Base-by-base conservation (phyloP, 805 yeast genomes). In the Candida xiaguanensis region DNA sequence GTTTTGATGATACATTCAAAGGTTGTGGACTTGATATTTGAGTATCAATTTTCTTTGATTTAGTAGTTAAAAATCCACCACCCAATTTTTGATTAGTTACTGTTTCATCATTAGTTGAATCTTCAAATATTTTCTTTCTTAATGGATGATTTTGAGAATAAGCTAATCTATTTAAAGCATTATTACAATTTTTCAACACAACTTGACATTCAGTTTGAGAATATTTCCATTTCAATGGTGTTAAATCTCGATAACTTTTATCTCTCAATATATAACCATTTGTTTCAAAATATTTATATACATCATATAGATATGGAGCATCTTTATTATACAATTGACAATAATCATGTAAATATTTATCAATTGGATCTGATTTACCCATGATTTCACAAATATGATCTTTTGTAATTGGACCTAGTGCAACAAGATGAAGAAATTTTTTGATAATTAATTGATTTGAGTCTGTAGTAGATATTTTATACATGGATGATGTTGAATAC, bases 401-500 rank as follows among this genome's bases (percentile, higher is more conserved):
- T 1, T 53, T 45, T 1, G 74, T 50, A 13, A 58, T 53, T 2
- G 80, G 78, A 1, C 78, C 80, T 30, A 75, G 52, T 1, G 81
- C 76, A 26, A 76, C 48, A 18, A 70, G 52, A 44, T 72, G 72
- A 16, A 74, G 48, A 27, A 75, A 58, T 37, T 72, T 66, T 8
- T 29, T 35, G 13, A 38, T 28, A 4, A 43, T 22, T 5, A 29
- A 24, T 9, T 40, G 44, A 1, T 36, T 13, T 12, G 41, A 22
- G 27, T 43, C 46, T 20, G 24, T 25, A 15, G 19, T 14, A 8
- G 12, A 12, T 16, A 16, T 17, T 31, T 38, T 23, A 22, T 33
- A 25, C 5, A 11, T 27, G 17, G 45, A 17, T 20, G 48, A 50
- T 9, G 30, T 22, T 13, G 34, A 16, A 4, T 38, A 28, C 13